Evolutionary conservation across 83 land plant species (phyloP).

Genomic region (Larix sibirica): DNA sequence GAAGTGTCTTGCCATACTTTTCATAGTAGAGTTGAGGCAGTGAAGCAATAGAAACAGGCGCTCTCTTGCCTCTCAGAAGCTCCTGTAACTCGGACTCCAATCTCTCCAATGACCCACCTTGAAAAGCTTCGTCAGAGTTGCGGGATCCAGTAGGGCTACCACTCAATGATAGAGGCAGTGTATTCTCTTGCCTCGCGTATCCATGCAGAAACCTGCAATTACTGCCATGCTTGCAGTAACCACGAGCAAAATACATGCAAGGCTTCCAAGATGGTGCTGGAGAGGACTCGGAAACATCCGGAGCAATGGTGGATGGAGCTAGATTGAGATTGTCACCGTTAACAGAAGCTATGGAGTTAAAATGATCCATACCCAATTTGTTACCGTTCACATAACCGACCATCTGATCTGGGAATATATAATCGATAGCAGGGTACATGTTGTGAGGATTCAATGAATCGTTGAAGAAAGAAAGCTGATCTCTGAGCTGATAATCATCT

Average conservation of each 20-base stretch:
- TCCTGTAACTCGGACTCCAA: slow-evolving; percentile 29
- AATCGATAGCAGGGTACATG: too few relatives aligned
- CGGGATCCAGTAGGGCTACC: slow-evolving; percentile 30
- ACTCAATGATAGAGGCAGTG: background rate
- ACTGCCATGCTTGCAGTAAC: slow-evolving; percentile 38
- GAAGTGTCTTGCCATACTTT: slow-evolving; percentile 27
- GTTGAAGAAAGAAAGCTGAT: slow-evolving; percentile 60
- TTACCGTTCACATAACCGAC: too few relatives aligned
- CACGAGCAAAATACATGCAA: slow-evolving; percentile 32
- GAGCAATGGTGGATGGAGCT: background rate
- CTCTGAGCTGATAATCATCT: slow-evolving; percentile 51
- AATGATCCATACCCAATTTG: too few relatives aligned
- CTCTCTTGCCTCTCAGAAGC: slow-evolving; percentile 23
- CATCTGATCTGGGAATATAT: too few relatives aligned
- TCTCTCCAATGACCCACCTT: slow-evolving; percentile 17
- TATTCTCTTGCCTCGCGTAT: background rate
- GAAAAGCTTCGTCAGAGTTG: slow-evolving; percentile 22
- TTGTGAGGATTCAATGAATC: slow-evolving; percentile 11
- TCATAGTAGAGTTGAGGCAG: slow-evolving; percentile 36
- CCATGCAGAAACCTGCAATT: slow-evolving; percentile 31
- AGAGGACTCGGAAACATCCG: too few relatives aligned
- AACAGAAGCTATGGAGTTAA: background rate
- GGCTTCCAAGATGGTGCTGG: slow-evolving; percentile 27
- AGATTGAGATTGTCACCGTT: background rate
- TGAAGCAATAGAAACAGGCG: slow-evolving; percentile 33